A percentile compares a stretch with the other conserved stretches of the same genome.
Evolutionary conservation across 139 green algal genomes (phyloP).

Genomic region (Auxenochlorella pyrenoidosa): DNA sequence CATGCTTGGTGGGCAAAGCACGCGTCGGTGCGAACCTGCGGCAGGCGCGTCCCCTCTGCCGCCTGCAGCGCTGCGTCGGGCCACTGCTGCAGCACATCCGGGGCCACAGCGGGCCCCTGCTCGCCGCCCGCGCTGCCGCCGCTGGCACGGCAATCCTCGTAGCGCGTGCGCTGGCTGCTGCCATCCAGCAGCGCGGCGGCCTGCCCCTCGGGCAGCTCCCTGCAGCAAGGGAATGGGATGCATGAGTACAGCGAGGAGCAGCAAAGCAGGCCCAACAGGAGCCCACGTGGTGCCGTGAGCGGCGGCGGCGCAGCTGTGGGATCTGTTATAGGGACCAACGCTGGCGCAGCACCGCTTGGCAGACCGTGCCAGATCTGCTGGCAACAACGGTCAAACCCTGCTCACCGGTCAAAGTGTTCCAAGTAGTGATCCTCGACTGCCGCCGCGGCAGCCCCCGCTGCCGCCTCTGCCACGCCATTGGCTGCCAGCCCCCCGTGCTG

Average conservation of each 20-base stretch:
- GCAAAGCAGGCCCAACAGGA: background rate
- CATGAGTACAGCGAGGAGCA: background rate
- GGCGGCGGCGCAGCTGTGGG: no score
- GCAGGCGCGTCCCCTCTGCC: slow-evolving; percentile 1
- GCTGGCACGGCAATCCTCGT: slow-evolving; percentile 2
- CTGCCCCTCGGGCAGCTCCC: slow-evolving; percentile 9
- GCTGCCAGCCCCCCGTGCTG: background rate
- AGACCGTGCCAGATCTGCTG: background rate
- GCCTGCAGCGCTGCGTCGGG: slow-evolving; percentile 22
- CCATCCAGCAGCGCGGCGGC: slow-evolving; percentile 11
- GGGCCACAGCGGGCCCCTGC: slow-evolving; percentile 21
- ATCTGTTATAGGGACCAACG: no score
- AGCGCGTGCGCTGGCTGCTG: background rate
- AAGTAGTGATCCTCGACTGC: slow-evolving; percentile 24
- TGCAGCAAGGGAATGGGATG: background rate
- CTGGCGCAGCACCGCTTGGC: no score
- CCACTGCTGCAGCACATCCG: slow-evolving; percentile 20
- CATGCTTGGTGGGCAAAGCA: no score
- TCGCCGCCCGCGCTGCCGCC: slow-evolving; percentile 26
- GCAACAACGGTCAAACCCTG: background rate
- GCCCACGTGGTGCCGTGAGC: background rate
- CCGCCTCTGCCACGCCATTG: background rate
- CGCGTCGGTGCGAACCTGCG: background rate
- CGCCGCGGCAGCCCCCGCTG: background rate
- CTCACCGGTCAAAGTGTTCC: slow-evolving; percentile 29